These are phyloP conservation scores for Chlamydomonas schloesseri DNA, from an alignment of 139 green algal genomes.

Conservation along the genomic window DNA sequence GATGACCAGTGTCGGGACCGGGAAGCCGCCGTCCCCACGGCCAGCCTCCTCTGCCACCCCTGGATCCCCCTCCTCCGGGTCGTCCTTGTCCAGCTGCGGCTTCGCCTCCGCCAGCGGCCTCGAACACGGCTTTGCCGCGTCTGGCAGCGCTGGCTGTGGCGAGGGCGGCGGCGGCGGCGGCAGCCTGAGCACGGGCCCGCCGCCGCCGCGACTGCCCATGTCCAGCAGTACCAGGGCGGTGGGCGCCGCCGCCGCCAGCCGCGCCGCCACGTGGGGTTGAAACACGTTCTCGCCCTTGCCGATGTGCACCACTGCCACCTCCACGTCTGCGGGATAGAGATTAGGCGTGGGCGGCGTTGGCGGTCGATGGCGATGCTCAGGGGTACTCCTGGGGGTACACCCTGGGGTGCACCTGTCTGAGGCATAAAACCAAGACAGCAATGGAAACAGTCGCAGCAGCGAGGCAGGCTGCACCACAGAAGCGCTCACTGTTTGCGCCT, in stretches of 20 bases:
- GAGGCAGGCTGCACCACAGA: too few relatives aligned
- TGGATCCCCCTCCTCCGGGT: not conserved
- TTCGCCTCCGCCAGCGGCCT: not conserved
- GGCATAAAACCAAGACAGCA: too few relatives aligned
- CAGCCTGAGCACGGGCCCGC: not conserved
- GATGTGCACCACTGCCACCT: not conserved
- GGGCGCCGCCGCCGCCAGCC: not conserved
- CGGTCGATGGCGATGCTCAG: too few relatives aligned
- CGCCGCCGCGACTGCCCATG: not conserved
- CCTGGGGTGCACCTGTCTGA: too few relatives aligned
- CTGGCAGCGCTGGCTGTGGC: too few relatives aligned
- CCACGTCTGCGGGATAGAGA: too few relatives aligned
- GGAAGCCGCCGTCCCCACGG: not conserved
- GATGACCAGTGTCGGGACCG: not conserved
- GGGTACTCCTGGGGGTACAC: too few relatives aligned
- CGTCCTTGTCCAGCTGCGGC: too few relatives aligned
- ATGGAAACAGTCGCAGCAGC: too few relatives aligned
- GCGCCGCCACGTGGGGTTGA: not conserved
- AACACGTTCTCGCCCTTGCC: slow-evolving; percentile 23
- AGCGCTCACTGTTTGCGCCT: not conserved
- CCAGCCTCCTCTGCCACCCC: not conserved
- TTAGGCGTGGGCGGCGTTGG: too few relatives aligned
- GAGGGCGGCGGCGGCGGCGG: not conserved
- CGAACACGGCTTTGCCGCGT: too few relatives aligned
- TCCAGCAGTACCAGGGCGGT: slow-evolving; percentile 19